Percentiles rank a stretch among this genome's conserved stretches.
phyloP scores from a whole-genome alignment of 106 monocot species.

The Apostasia shenzhenica region DNA sequence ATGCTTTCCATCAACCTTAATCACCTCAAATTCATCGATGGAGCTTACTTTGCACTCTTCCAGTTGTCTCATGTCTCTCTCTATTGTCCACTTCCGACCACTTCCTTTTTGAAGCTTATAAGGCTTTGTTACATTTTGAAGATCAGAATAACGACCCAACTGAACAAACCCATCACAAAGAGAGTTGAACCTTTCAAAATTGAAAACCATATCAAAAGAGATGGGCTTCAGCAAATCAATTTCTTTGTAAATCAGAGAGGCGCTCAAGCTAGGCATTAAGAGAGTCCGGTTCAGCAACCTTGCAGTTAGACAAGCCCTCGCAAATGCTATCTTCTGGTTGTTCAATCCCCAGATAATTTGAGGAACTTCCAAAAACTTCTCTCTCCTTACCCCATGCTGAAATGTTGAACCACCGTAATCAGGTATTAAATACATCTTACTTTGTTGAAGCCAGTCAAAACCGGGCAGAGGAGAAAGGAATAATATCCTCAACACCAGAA shows the following conservation, averaged over 20 bases:
- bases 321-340: conserved; percentile 97
- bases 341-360: conserved; percentile 99
- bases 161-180: conserved; percentile 56
- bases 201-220: conserved; percentile 68
- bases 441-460: conserved; percentile 19
- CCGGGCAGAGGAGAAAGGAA: conserved; percentile 28
- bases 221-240: conserved; percentile 62
- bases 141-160: conserved; percentile 44
- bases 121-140: conserved; percentile 39
- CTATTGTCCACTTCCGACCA: conserved; percentile 88
- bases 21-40: conserved; percentile 44
- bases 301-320: conserved; percentile 82
- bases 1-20: conserved; percentile 62
- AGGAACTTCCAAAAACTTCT: conserved; percentile 89
- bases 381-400: conserved; percentile 22
- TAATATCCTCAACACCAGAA: conserved; percentile 31
- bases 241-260: conserved; percentile 90
- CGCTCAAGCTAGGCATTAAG: conserved; percentile 82
- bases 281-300: conserved; percentile 75
- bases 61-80: conserved; percentile 70
- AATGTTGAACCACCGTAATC: conserved; percentile 11
- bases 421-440: conserved; percentile 3
- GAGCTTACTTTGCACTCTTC: conserved; percentile 26
- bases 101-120: conserved; percentile 79
- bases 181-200: conserved; percentile 71